A percentile compares a stretch with the other conserved stretches of the same genome.
Conservation (phyloP, 2,329 filamentous ascomycete genomes). For the Arthroderma sp. region DNA sequence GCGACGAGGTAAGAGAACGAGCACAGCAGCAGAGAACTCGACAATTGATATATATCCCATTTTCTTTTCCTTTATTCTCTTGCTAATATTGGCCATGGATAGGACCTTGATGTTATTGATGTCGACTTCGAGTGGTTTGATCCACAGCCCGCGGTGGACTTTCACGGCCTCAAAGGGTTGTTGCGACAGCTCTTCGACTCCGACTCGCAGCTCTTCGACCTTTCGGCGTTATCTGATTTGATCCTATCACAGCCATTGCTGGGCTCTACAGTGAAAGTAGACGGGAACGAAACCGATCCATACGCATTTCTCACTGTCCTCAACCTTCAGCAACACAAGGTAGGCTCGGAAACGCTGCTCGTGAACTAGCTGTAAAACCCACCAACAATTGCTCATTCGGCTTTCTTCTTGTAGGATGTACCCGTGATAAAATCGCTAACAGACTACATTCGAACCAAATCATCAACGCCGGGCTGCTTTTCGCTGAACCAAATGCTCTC, state of each 20-base stretch:
- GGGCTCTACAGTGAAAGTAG: constrained; percentile 93
- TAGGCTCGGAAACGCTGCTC: constrained; percentile 18
- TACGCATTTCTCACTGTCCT: constrained; percentile 86
- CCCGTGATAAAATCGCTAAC: constrained; percentile 58
- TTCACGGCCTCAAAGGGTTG: constrained; percentile 84
- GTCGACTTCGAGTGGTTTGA: constrained; percentile 99
- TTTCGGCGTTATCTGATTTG: constrained; percentile 74
- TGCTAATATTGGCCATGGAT: too few relatives aligned
- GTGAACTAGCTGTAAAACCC: neutral
- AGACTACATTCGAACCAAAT: constrained; percentile 54
- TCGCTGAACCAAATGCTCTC: constrained; percentile 48
- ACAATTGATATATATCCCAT: too few relatives aligned
- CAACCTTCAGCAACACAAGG: constrained; percentile 64
- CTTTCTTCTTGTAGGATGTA: constrained; percentile 44
- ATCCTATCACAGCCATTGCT: constrained; percentile 77
- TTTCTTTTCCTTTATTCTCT: too few relatives aligned
- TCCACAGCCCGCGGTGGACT: constrained; percentile 77
- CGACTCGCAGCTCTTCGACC: constrained; percentile 72
- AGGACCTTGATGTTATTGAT: constrained; percentile 86
- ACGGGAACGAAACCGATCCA: constrained; percentile 81
- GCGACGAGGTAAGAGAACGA: constrained; percentile 31
- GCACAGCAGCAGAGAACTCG: too few relatives aligned
- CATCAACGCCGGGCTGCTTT: constrained; percentile 44
- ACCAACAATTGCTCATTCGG: neutral
- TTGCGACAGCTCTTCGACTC: constrained; percentile 85